phyloP scores from a whole-genome alignment of 2,329 filamentous ascomycete genomes.

The Sporothrix mexicana region DNA sequence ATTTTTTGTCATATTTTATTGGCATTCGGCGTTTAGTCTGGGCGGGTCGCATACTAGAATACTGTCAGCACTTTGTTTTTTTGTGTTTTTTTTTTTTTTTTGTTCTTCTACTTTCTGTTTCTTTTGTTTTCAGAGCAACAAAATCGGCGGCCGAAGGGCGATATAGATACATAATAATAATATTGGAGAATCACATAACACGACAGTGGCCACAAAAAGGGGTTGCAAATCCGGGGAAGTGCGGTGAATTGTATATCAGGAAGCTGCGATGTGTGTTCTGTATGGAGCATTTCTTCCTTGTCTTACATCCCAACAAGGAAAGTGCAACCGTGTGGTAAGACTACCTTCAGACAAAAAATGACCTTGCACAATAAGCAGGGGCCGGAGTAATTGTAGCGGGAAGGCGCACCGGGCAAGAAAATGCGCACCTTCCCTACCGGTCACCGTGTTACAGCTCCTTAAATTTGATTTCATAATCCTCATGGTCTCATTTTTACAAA shows the following conservation, averaged over 20 bases:
- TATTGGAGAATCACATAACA: slow-evolving; percentile 6
- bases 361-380: slow-evolving; percentile 7
- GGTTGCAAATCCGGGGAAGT: background rate
- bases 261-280: background rate
- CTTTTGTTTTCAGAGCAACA: background rate
- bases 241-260: background rate
- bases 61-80: slow-evolving; percentile 17
- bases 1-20: slow-evolving; percentile 4
- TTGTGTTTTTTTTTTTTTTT: slow-evolving; percentile 7
- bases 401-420: background rate
- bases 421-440: background rate
- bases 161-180: slow-evolving; percentile 20
- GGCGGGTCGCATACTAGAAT: slow-evolving; percentile 12
- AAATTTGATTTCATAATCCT: background rate
- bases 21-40: slow-evolving; percentile 18
- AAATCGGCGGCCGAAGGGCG: background rate
- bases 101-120: slow-evolving; percentile 16
- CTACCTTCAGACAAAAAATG: background rate
- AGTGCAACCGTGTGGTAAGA: background rate
- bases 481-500: slow-evolving; percentile 27
- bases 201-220: background rate
- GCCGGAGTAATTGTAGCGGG: background rate
- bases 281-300: background rate
- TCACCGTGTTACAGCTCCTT: background rate
- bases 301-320: background rate